These are phyloP conservation scores for Neurospora sp. DNA, from an alignment of 495 filamentous ascomycete species.

Conservation along the genomic window DNA sequence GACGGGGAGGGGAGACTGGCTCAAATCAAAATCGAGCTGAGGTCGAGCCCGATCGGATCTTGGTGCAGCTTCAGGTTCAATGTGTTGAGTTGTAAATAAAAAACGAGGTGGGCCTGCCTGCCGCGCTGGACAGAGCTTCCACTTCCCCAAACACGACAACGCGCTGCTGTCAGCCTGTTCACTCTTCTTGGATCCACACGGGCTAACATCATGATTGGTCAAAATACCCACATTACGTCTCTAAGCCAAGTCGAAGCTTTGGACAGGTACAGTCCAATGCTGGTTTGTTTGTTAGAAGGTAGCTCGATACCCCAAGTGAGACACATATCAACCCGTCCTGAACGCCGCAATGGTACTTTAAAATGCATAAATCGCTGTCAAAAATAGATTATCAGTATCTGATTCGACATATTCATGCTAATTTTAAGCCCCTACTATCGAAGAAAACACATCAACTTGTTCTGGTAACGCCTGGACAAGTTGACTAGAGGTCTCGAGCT, in stretches of 20 bases:
- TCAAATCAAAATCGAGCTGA: background rate
- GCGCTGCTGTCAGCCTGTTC: background rate
- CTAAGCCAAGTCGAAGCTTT: background rate
- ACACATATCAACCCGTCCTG: too few species aligned
- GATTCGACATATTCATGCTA: too few species aligned
- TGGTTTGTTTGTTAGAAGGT: too few species aligned
- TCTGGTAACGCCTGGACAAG: too few species aligned
- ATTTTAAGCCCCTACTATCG: too few species aligned
- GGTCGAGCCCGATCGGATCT: background rate
- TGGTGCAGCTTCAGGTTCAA: background rate
- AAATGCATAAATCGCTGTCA: too few species aligned
- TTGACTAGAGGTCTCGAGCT: too few species aligned
- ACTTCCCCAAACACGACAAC: background rate
- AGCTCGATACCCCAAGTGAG: too few species aligned
- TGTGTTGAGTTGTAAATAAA: constrained; percentile 1
- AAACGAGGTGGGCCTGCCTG: background rate
- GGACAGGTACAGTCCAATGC: background rate
- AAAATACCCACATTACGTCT: background rate
- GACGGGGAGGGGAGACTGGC: background rate
- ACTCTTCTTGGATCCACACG: background rate
- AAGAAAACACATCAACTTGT: too few species aligned
- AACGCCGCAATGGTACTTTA: too few species aligned
- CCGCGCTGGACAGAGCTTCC: background rate
- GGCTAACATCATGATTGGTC: background rate
- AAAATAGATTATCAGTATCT: too few species aligned